phyloP scores from a whole-genome alignment of 2,329 filamentous ascomycete genomes.

The Colletotrichum filicis region DNA sequence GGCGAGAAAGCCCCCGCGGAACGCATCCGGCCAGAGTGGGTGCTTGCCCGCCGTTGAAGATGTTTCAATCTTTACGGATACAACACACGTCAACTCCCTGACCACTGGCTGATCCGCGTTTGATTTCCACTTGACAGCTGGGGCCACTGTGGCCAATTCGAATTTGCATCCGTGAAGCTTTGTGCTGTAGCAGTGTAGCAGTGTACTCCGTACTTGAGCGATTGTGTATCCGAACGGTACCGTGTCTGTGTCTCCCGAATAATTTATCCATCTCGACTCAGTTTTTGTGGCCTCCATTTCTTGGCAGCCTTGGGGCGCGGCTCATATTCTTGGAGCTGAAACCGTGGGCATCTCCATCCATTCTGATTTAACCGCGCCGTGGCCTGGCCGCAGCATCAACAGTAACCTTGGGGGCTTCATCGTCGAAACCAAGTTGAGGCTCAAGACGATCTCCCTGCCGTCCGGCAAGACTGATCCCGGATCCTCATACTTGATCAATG shows the following conservation, averaged over 20 bases:
- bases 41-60: constrained; percentile 14
- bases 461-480: constrained; percentile 23
- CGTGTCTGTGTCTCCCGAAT: background rate
- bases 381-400: background rate
- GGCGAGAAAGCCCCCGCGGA: constrained; percentile 24
- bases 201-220: too few species aligned
- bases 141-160: background rate
- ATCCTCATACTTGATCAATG: constrained; percentile 28
- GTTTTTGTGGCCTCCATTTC: background rate
- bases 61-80: constrained; percentile 22
- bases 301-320: background rate
- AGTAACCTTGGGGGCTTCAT: background rate
- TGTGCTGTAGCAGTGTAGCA: too few species aligned
- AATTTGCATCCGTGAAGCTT: background rate
- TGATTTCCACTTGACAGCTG: constrained; percentile 27
- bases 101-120: constrained; percentile 22
- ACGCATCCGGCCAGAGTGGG: constrained; percentile 23
- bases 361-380: background rate
- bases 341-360: background rate
- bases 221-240: background rate
- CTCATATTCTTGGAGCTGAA: background rate
- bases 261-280: background rate
- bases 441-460: constrained; percentile 25
- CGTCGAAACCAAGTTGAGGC: constrained; percentile 20
- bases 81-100: constrained; percentile 13